A percentile compares a stretch with the other conserved stretches of the same genome.
phyloP scores from a whole-genome alignment of 768 basidiomycete species.

The Psilocybe tampanensis region DNA sequence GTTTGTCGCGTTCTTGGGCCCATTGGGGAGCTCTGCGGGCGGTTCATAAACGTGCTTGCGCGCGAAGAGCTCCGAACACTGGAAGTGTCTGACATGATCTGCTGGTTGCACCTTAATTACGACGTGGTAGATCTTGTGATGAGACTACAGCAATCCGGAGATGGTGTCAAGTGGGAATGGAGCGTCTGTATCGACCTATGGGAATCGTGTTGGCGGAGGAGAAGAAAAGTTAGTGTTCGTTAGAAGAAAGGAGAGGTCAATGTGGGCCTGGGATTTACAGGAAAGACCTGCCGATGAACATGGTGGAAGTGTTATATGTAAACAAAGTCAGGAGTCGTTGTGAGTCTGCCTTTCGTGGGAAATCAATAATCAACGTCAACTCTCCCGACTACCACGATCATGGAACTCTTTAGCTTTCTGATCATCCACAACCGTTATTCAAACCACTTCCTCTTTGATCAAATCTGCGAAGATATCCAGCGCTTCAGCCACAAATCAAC shows the following conservation, averaged over 20 bases:
- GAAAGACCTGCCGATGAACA: background rate
- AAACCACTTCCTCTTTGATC: too few species aligned
- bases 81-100: constrained; percentile 33
- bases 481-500: too few species aligned
- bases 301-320: background rate
- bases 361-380: background rate
- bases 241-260: background rate
- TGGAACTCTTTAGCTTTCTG: too few species aligned
- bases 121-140: constrained; percentile 6
- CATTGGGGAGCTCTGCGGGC: constrained; percentile 27
- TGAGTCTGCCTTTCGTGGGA: constrained; percentile 2
- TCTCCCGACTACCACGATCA: too few species aligned
- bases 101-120: background rate
- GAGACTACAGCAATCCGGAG: background rate
- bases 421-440: too few species aligned
- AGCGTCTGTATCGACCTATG: background rate
- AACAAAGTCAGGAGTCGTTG: background rate
- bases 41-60: constrained; percentile 27
- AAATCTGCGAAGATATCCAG: too few species aligned
- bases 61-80: constrained; percentile 24
- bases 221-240: background rate
- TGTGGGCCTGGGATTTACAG: constrained; percentile 8
- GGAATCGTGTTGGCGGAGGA: background rate
- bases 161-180: background rate
- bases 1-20: constrained; percentile 28